These are phyloP conservation scores for Mycena polygramma DNA, from an alignment of 768 basidiomycete species.

Conservation along the genomic window DNA sequence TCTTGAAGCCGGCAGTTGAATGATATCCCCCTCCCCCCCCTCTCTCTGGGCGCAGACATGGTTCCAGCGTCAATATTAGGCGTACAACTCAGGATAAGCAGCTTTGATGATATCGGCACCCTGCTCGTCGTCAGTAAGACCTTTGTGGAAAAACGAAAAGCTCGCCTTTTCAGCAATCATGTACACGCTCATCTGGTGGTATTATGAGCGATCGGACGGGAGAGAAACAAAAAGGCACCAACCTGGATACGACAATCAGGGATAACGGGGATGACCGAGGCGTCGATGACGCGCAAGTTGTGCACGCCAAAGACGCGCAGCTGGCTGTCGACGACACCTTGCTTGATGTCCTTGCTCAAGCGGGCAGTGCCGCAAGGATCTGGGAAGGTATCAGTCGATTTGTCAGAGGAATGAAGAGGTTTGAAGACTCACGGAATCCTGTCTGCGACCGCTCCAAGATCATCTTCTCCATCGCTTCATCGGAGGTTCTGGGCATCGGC, in stretches of 20 bases:
- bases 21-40: too few species aligned
- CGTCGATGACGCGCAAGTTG: constrained; percentile 33
- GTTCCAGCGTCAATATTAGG: background rate
- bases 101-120: constrained; percentile 33
- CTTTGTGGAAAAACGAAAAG: background rate
- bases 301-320: constrained; percentile 30
- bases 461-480: constrained; percentile 35
- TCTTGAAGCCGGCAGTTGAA: background rate
- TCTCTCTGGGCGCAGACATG: too few species aligned
- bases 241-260: constrained; percentile 30
- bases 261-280: constrained; percentile 33
- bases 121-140: constrained; percentile 16
- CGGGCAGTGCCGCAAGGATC: constrained; percentile 32
- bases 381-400: constrained; percentile 11
- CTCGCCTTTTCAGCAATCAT: constrained; percentile 30
- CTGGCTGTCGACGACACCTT: constrained; percentile 29
- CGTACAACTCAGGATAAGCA: constrained; percentile 22
- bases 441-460: constrained; percentile 36
- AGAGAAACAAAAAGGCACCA: too few species aligned
- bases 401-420: background rate
- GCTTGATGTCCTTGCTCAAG: constrained; percentile 28
- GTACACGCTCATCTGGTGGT: constrained; percentile 20
- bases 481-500: constrained; percentile 30
- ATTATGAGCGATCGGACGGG: too few species aligned
- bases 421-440: constrained; percentile 25